Conservation (phyloP, 2,329 filamentous ascomycete genomes). For the Arthrobotrys pseudoclavata region DNA sequence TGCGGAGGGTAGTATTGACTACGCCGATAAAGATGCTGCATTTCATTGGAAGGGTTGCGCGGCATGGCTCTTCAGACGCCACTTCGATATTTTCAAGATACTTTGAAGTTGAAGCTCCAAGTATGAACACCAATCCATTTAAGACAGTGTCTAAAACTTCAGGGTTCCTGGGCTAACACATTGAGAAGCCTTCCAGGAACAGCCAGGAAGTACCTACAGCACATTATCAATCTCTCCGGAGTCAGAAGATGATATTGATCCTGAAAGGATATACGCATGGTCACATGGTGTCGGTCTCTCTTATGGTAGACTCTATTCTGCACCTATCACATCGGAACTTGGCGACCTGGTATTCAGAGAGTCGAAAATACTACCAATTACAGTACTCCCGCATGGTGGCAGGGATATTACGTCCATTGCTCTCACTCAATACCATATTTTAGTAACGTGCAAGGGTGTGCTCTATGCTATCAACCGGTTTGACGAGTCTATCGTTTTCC, state of each 20-base stretch:
- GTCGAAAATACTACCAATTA: constrained; percentile 80
- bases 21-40: constrained; percentile 84
- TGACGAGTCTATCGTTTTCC: constrained; percentile 86
- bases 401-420: constrained; percentile 80
- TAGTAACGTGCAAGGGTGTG: constrained; percentile 84
- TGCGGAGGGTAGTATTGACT: constrained; percentile 82
- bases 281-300: constrained; percentile 87
- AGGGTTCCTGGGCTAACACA: neutral
- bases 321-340: constrained; percentile 74
- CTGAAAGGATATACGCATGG: constrained; percentile 88
- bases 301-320: constrained; percentile 81
- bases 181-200: constrained; percentile 60
- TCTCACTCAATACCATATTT: constrained; percentile 92
- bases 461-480: constrained; percentile 89
- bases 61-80: constrained; percentile 80
- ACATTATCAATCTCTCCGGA: constrained; percentile 63
- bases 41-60: constrained; percentile 81
- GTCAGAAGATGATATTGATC: constrained; percentile 70
- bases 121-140: constrained; percentile 52
- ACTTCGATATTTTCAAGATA: constrained; percentile 87
- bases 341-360: constrained; percentile 82
- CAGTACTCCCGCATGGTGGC: constrained; percentile 77
- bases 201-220: constrained; percentile 61
- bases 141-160: neutral
- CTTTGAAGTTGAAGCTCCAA: constrained; percentile 80